phyloP scores from a whole-genome alignment of 2,329 filamentous ascomycete genomes.

The Diaporthe batatas region DNA sequence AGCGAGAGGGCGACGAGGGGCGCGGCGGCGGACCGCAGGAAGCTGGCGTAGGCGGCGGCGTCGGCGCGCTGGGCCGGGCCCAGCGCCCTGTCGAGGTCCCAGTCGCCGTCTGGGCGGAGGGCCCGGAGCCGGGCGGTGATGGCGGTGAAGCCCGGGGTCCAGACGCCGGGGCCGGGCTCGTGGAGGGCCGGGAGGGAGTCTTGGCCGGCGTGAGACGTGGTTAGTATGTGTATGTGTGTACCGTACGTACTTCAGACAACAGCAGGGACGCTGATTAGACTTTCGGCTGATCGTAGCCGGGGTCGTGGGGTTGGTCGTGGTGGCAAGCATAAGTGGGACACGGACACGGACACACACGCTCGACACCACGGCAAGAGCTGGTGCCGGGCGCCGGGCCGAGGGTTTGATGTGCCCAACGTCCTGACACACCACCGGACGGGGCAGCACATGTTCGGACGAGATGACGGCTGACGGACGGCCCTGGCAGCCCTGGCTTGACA shows the following conservation, averaged over 20 bases:
- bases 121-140: slow-evolving; percentile 70
- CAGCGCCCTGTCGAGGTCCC: slow-evolving; percentile 57
- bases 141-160: slow-evolving; percentile 71
- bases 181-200: slow-evolving; percentile 68
- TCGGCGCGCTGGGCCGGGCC: slow-evolving; percentile 60
- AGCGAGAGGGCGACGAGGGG: slow-evolving; percentile 87
- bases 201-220: slow-evolving; percentile 46
- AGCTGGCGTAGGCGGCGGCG: slow-evolving; percentile 70
- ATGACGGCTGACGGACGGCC: slow-evolving; percentile 11
- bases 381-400: slow-evolving; percentile 24
- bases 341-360: too few relatives aligned
- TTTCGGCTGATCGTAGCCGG: slow-evolving; percentile 14
- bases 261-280: slow-evolving; percentile 38
- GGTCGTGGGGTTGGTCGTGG: background rate
- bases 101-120: slow-evolving; percentile 43
- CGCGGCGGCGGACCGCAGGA: slow-evolving; percentile 80
- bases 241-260: too few relatives aligned
- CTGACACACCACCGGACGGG: slow-evolving; percentile 23
- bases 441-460: slow-evolving; percentile 27
- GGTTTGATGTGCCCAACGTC: slow-evolving; percentile 24
- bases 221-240: too few relatives aligned
- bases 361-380: slow-evolving; percentile 20
- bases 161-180: slow-evolving; percentile 62
- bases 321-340: too few relatives aligned
- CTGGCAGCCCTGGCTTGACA: slow-evolving; percentile 45